phyloP scores from a whole-genome alignment of 2,329 filamentous ascomycete genomes.

The Grosmannia clavigera region DNA sequence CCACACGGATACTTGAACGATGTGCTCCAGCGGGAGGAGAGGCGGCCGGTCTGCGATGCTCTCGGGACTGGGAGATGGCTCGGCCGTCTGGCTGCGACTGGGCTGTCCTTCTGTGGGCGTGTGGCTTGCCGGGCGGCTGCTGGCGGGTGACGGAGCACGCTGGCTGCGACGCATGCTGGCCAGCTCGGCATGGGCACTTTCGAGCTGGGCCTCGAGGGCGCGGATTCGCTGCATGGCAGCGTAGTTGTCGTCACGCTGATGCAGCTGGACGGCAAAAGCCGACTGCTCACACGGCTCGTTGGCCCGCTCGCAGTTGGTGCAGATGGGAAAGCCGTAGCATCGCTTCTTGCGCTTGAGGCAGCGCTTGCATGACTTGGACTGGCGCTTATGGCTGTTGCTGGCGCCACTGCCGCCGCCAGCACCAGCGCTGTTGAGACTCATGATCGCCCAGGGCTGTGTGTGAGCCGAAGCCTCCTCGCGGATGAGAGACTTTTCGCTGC shows the following conservation, averaged over 20 bases:
- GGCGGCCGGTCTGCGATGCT: background rate
- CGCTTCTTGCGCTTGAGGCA: constrained; percentile 7
- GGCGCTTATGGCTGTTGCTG: background rate
- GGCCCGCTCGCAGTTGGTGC: constrained; percentile 6
- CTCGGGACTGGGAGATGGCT: background rate
- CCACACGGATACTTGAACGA: constrained; percentile 42
- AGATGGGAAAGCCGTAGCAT: constrained; percentile 8
- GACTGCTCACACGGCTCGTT: constrained; percentile 6
- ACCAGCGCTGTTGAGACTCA: background rate
- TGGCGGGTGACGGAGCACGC: background rate
- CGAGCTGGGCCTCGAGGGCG: constrained; percentile 5
- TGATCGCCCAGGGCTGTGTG: background rate
- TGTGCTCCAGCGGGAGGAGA: constrained; percentile 26
- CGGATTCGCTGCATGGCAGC: constrained; percentile 3
- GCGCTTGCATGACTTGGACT: constrained; percentile 8
- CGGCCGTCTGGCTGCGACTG: background rate
- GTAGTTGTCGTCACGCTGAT: constrained; percentile 2
- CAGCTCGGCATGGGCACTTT: constrained; percentile 1
- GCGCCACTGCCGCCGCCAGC: background rate
- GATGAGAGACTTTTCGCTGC: background rate
- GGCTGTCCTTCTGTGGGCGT: background rate
- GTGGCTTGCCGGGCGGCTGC: background rate
- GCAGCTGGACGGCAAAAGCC: constrained; percentile 5
- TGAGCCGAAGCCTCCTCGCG: background rate
- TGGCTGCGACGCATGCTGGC: background rate